Percentiles rank a stretch among this genome's conserved stretches.
Conservation (phyloP, 2,329 filamentous ascomycete species). For the Lachnellula suecica region DNA sequence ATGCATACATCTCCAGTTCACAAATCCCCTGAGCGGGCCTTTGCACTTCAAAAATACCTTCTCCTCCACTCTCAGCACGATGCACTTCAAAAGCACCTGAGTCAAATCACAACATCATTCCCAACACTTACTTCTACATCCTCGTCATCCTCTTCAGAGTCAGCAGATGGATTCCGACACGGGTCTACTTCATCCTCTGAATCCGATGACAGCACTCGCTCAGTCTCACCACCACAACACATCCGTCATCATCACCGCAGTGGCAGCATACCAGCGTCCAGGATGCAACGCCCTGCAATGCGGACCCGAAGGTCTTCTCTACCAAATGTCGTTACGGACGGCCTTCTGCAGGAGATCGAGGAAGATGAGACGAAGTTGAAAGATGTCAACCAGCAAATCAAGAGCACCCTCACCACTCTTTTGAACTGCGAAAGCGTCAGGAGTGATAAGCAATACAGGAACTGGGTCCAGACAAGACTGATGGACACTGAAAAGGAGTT, state of each 20-base stretch:
- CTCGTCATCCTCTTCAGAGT: conserved; percentile 6
- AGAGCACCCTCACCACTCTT: conserved; percentile 51
- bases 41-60: conserved; percentile 36
- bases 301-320: conserved; percentile 20
- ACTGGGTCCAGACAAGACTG: conserved; percentile 50
- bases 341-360: conserved; percentile 20
- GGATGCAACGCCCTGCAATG: conserved; percentile 8
- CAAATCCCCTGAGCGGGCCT: conserved; percentile 29
- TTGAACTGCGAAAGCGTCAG: conserved; percentile 51
- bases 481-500: conserved; percentile 53
- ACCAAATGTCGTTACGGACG: conserved; percentile 26
- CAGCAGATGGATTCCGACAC: conserved; percentile 6
- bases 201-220: conserved; percentile 9
- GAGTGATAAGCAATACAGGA: conserved; percentile 43
- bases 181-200: conserved; percentile 21
- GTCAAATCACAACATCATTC: conserved; percentile 19
- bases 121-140: conserved; percentile 1
- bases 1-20: conserved; percentile 18
- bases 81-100: conserved; percentile 33
- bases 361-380: conserved; percentile 38
- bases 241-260: conserved; percentile 12
- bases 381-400: conserved; percentile 51
- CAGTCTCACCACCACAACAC: conserved; percentile 5
- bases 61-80: conserved; percentile 35
- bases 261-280: conserved; percentile 5